Evolutionary conservation across 495 filamentous ascomycete species (phyloP).

Genomic region (Annulohypoxylon stygium): DNA sequence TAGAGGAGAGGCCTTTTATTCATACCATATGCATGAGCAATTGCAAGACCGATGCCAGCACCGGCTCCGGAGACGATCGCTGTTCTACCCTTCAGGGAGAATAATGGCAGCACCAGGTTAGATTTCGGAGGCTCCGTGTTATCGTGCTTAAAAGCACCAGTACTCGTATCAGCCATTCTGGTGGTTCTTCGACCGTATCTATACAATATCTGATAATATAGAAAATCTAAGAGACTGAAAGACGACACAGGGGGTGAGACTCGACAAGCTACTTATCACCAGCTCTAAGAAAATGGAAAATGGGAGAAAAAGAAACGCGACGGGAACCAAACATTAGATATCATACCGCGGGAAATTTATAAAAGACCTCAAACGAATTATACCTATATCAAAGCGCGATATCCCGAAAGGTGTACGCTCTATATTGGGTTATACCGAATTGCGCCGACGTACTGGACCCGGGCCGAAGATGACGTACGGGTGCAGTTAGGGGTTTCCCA

Average conservation of each 20-base stretch:
- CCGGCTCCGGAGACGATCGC: constrained; percentile 87
- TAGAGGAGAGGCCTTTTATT: background rate
- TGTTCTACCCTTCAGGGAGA: constrained; percentile 85
- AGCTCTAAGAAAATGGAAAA: background rate
- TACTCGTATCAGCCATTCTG: constrained; percentile 62
- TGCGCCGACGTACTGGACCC: constrained; percentile 38
- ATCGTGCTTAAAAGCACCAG: constrained; percentile 70
- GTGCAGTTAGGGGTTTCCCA: constrained; percentile 35
- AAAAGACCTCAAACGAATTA: constrained; percentile 25
- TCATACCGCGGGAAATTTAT: constrained; percentile 3
- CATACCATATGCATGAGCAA: constrained; percentile 71
- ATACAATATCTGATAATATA: background rate
- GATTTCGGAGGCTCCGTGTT: constrained; percentile 71
- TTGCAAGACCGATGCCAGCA: constrained; percentile 82
- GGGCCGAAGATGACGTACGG: constrained; percentile 49
- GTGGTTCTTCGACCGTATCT: background rate
- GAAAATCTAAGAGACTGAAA: background rate
- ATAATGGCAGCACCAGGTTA: constrained; percentile 77
- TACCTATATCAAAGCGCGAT: constrained; percentile 31
- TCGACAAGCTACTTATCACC: background rate
- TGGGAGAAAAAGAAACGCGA: constrained; percentile 6
- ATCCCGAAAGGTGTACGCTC: constrained; percentile 39
- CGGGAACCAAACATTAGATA: constrained; percentile 2
- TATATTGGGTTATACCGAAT: constrained; percentile 40
- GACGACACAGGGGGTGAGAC: background rate